Base-by-base conservation (phyloP, 164 flowering plant genomes). In the grape (Vitis vinifera) region DNA sequence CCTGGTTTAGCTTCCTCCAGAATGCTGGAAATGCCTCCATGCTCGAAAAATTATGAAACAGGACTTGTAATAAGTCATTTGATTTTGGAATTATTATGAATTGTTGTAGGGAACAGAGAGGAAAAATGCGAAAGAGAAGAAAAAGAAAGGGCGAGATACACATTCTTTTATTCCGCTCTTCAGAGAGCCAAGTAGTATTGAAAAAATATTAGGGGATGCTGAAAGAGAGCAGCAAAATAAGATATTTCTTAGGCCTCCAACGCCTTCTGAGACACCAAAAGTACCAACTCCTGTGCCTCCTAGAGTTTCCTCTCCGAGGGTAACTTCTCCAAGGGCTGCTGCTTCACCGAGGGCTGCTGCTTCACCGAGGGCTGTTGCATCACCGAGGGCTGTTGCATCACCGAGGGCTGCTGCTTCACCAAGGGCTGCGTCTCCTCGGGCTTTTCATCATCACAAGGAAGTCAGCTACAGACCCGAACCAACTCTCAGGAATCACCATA, bases 111-210 rank as follows among this genome's bases (percentile, higher is more conserved):
- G 78, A 51, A 62, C 86, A 31, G 91, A 84, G 58, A 84, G 78
- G 77, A 89, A 74, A 63, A 72, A 53, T 63, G 59, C 76, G 9
- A 89, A 84, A 71, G 89, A 87, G 65, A 87, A 86, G 78, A 90
- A 84, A 83, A 82, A 84, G 79, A 85, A 87, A 75, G 86, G 87
- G 56, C 23, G 89, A 65, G 96, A 88, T 60, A 64, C 75, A 62
- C 80, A 78, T 75, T 91, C 94, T 17, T 94, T 92, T 78, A 87
- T 92, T 55, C 91, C 97, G 47, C 80, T 87, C 9, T 82, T 87
- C 74, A 86, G 96, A 69, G 93, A 85, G 73, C 95, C 98, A 27
- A 95, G 99, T 75, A 95, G 97, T 69, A 83, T 95, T 55, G 98
- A 95, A 78, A 86, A 93, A 77, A 95, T 95, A 67, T 79, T 95